A percentile compares a stretch with the other conserved stretches of the same genome.
These are phyloP conservation scores for Gossypium turneri DNA, from an alignment of 345 rosid species.

Conservation along the genomic window DNA sequence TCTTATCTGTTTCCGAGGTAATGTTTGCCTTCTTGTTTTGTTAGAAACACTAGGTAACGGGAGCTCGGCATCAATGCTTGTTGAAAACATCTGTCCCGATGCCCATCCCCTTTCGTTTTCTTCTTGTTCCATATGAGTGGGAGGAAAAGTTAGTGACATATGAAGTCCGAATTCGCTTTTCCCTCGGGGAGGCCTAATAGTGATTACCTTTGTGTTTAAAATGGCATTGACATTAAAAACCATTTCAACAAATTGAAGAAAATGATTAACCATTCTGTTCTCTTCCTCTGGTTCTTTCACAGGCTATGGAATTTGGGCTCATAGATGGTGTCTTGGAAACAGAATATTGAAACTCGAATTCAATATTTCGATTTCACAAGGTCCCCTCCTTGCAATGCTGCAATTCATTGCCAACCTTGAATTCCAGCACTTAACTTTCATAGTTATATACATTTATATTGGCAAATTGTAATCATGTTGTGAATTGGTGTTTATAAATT, in stretches of 20 bases:
- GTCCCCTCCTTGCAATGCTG: background rate
- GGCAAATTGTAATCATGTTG: slow-evolving; percentile 1
- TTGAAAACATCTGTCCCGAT: background rate
- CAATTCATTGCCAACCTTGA: background rate
- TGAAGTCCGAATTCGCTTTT: background rate
- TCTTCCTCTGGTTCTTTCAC: slow-evolving; percentile 17
- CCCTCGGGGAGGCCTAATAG: background rate
- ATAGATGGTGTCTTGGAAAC: slow-evolving; percentile 80
- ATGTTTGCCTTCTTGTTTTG: background rate
- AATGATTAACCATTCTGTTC: background rate
- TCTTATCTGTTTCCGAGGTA: slow-evolving; percentile 1
- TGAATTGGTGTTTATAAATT: background rate
- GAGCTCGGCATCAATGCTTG: too few species aligned
- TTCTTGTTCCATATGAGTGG: background rate
- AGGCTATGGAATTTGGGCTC: slow-evolving; percentile 93
- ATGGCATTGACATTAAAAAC: background rate
- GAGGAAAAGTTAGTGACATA: background rate
- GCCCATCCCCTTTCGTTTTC: background rate
- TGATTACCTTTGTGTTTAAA: background rate
- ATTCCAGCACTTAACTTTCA: background rate
- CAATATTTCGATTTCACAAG: background rate
- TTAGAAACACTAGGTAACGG: too few species aligned
- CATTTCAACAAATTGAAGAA: background rate
- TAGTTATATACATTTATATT: background rate
- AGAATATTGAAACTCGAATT: slow-evolving; percentile 36